Percentiles rank a stretch among this genome's conserved stretches.
Conservation (phyloP, 2,329 filamentous ascomycete species). For the Tolypocladium inflatum region DNA sequence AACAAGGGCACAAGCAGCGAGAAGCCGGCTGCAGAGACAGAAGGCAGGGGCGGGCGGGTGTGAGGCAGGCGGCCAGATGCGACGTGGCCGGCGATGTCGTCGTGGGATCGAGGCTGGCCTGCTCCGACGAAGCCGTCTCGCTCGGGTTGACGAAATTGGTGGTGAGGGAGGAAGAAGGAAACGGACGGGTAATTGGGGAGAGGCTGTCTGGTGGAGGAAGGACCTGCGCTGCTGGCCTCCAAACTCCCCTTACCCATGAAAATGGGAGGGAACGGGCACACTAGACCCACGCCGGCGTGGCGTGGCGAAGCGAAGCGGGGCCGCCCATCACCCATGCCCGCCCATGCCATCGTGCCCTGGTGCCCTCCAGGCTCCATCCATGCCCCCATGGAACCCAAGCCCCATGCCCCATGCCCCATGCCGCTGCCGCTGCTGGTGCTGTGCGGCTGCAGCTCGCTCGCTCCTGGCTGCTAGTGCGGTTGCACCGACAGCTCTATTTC, state of each 20-base stretch:
- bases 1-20: not conserved
- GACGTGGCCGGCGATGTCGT: not conserved
- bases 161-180: constrained; percentile 17
- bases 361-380: not conserved
- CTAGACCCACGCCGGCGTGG: constrained; percentile 19
- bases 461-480: constrained; percentile 2
- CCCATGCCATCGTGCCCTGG: not conserved
- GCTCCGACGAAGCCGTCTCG: constrained; percentile 20
- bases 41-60: not conserved
- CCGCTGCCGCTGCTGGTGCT: not conserved
- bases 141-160: constrained; percentile 19
- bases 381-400: not conserved
- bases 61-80: not conserved
- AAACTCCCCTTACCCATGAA: constrained; percentile 35
- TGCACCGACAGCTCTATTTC: constrained; percentile 1
- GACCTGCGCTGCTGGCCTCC: constrained; percentile 26
- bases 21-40: not conserved
- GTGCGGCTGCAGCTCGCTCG: not conserved
- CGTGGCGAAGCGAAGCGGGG: constrained; percentile 11
- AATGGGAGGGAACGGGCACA: constrained; percentile 26
- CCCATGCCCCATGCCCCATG: not conserved
- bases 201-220: constrained; percentile 29
- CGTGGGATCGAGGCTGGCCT: constrained; percentile 4
- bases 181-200: constrained; percentile 27
- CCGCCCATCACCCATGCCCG: constrained; percentile 9